Base-by-base conservation (phyloP, 1,284 basidiomycete species). In the Peniophora sp. region DNA sequence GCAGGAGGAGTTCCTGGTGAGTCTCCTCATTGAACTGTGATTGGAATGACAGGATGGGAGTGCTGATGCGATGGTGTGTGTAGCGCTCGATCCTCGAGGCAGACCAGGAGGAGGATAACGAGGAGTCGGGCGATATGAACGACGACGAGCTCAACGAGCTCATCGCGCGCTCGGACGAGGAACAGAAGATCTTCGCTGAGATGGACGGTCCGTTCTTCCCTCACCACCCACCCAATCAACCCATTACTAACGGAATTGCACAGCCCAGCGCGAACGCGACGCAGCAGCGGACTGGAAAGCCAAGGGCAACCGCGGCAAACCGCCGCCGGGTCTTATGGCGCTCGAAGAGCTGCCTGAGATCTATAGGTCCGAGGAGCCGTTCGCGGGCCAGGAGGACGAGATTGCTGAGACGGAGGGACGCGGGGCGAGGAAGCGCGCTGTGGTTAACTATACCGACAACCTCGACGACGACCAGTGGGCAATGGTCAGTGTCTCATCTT, bases 131-230 rank as follows among this genome's bases (percentile, higher is more conserved):
- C 39, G 94, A 97, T 64, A 89, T 97, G 76, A 95, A 94, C 61
- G 96, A 99, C 62, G 95, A 97, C 24, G 97, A 99, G 66, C 79
- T 99, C 57, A 99, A 99, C 68, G 88, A 93, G 64, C 76, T 98
- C 54, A 84, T 99, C 50, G 83, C 94, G 14, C 88, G 97, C 54
- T 79, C 74, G 6, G 95, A 98, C 14, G 73, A 88, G 18, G 97
- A 99, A 66, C 69, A 76, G 1, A 73, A 67, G 10, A 72, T 90
- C 54, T 99, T 97, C 78, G 77, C 85, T 3, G 75, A 86, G 53
- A 88, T 99, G 75, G 97, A 99, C 63, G 61, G 27, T 32, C 5
- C 27, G 27, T 32, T 32, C 27, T 32, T 32, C 27, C 27, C 12
- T 32, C 27, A n/a, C n/a, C n/a, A n/a, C n/a, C n/a, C n/a, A n/a